phyloP scores from a whole-genome alignment of 495 filamentous ascomycete genomes.

The Penicillium waksmanii region DNA sequence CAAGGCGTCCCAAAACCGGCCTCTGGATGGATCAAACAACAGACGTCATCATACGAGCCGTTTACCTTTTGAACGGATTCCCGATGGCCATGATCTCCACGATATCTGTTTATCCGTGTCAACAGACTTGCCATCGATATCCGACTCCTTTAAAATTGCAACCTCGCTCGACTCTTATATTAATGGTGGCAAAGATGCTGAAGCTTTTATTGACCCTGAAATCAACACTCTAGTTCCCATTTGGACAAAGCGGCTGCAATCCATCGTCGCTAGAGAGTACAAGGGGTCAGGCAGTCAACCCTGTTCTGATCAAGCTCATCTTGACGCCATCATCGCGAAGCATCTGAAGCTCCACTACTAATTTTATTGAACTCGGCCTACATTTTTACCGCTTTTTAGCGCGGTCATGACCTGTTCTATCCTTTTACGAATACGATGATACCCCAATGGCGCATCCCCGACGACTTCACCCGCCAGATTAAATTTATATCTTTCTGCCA shows the following conservation, averaged over 20 bases:
- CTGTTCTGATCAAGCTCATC: not conserved
- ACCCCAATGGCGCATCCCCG: no score
- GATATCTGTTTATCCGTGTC: slow-evolving; percentile 21
- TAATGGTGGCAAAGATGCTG: no score
- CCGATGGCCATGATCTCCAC: slow-evolving; percentile 35
- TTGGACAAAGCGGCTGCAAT: not conserved
- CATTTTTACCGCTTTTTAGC: no score
- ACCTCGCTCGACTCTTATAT: slow-evolving; percentile 27
- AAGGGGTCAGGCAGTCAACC: not conserved
- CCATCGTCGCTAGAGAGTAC: not conserved
- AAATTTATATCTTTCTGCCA: no score
- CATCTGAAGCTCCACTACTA: not conserved
- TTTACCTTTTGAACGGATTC: slow-evolving; percentile 43
- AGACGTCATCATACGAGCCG: slow-evolving; percentile 31
- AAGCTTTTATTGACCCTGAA: not conserved
- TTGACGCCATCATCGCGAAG: not conserved
- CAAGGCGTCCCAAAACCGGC: not conserved
- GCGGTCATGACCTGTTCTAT: no score
- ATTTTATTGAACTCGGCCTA: not conserved
- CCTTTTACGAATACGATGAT: no score
- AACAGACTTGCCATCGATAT: slow-evolving; percentile 14
- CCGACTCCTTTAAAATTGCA: slow-evolving; percentile 5
- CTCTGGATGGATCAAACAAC: slow-evolving; percentile 23
- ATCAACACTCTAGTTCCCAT: not conserved
- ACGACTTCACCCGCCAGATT: no score